Conservation (phyloP, 2,329 filamentous ascomycete species). For the Macroventuria anomochaeta region DNA sequence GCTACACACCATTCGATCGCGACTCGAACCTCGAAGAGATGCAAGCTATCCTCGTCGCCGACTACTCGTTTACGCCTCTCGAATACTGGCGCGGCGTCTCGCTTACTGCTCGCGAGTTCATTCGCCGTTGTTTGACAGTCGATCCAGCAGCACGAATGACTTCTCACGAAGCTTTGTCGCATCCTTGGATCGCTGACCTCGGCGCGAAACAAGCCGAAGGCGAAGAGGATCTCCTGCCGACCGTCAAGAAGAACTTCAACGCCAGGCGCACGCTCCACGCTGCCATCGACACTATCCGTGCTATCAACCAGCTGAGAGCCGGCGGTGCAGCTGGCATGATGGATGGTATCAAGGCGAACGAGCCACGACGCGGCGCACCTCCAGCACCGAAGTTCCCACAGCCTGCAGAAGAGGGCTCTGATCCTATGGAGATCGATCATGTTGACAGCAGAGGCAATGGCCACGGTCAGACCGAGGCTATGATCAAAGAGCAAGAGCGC, state of each 20-base stretch:
- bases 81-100: slow-evolving; percentile 98
- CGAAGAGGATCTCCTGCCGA: slow-evolving; percentile 64
- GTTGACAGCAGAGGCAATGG: slow-evolving; percentile 66
- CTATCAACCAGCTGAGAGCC: slow-evolving; percentile 71
- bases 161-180: slow-evolving; percentile 75
- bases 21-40: slow-evolving; percentile 99
- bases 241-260: slow-evolving; percentile 75
- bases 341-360: slow-evolving; percentile 65
- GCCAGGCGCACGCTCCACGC: slow-evolving; percentile 69
- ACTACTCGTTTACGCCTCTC: slow-evolving; percentile 92
- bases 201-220: slow-evolving; percentile 53
- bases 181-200: slow-evolving; percentile 68
- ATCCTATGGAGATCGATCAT: slow-evolving; percentile 53
- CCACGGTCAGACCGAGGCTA: slow-evolving; percentile 66
- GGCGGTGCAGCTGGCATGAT: slow-evolving; percentile 65
- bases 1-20: slow-evolving; percentile 97
- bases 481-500: slow-evolving; percentile 66
- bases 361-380: slow-evolving; percentile 54
- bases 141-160: slow-evolving; percentile 89
- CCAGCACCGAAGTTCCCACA: slow-evolving; percentile 42
- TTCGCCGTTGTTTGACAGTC: slow-evolving; percentile 87
- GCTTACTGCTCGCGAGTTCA: slow-evolving; percentile 83
- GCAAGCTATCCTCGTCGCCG: slow-evolving; percentile 96
- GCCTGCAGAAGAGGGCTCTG: slow-evolving; percentile 38
- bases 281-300: slow-evolving; percentile 71